Evolutionary conservation across 1,139 yeast genomes (phyloP).

Genomic region (Arxiozyma telluris): DNA sequence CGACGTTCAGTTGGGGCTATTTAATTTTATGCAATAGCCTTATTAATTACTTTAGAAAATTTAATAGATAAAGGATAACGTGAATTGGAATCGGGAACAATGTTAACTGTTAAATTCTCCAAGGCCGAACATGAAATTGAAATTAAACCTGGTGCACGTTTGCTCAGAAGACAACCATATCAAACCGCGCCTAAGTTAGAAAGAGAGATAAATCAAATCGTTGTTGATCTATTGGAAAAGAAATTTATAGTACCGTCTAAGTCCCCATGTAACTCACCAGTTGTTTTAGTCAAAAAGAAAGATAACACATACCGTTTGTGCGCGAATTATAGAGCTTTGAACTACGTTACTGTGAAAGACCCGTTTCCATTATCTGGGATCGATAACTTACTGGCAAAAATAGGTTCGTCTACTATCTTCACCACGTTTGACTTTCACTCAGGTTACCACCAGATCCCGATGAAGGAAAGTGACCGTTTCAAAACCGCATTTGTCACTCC

Average conservation of each 20-base stretch:
- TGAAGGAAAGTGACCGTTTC: conserved; percentile 3
- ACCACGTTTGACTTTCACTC: conserved; percentile 11
- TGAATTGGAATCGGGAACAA: too few species aligned
- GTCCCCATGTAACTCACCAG: conserved; percentile 17
- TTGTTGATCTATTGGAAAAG: conserved; percentile 12
- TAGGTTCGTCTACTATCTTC: conserved; percentile 8
- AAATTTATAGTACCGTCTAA: conserved; percentile 14
- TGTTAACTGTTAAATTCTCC: not conserved
- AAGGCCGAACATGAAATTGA: conserved; percentile 3
- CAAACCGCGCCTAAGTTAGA: conserved; percentile 5
- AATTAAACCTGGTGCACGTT: conserved; percentile 1
- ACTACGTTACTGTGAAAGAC: conserved; percentile 17
- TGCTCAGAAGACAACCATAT: conserved; percentile 8
- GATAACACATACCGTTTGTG: conserved; percentile 20
- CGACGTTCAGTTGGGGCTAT: too few species aligned
- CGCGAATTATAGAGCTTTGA: conserved; percentile 24
- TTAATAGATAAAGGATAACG: too few species aligned
- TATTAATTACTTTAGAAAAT: too few species aligned
- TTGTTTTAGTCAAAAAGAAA: conserved; percentile 19
- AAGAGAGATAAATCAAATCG: conserved; percentile 2
- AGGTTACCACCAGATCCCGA: conserved; percentile 15
- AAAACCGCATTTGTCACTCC: conserved; percentile 15
- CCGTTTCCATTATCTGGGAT: conserved; percentile 22
- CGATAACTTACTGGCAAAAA: conserved; percentile 9
- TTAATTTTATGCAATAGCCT: too few species aligned